These are phyloP conservation scores for Astraeus odoratus DNA, from an alignment of 768 basidiomycete species.

Conservation along the genomic window DNA sequence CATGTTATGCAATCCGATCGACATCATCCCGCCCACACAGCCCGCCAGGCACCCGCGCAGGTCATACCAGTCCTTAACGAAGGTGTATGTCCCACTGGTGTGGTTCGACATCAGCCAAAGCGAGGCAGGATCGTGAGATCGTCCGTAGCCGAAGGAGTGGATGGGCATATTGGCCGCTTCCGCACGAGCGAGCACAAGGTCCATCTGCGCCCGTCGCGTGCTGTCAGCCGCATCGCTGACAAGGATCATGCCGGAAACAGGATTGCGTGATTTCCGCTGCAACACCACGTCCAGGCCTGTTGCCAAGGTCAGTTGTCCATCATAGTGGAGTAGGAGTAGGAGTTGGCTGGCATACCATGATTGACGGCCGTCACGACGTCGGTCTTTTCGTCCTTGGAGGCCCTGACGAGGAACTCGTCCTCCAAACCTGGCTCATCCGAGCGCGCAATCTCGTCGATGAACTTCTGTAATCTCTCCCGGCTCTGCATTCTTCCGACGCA, in stretches of 20 bases:
- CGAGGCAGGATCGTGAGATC: conserved; percentile 94
- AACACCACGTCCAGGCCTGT: conserved; percentile 87
- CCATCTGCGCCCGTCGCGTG: conserved; percentile 94
- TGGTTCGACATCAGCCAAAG: conserved; percentile 99
- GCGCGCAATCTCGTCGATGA: conserved; percentile 63
- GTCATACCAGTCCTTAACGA: conserved; percentile 97
- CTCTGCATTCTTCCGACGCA: conserved; percentile 62
- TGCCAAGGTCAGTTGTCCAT: conserved; percentile 1
- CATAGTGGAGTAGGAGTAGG: neutral
- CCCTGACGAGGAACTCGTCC: conserved; percentile 60
- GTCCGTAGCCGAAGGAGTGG: conserved; percentile 95
- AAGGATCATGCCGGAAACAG: conserved; percentile 85
- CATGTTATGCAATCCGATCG: conserved; percentile 87
- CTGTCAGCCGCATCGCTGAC: conserved; percentile 91
- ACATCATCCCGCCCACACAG: conserved; percentile 94
- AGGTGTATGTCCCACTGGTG: conserved; percentile 95
- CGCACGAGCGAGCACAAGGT: conserved; percentile 91
- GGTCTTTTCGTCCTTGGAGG: conserved; percentile 85
- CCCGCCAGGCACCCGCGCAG: conserved; percentile 89
- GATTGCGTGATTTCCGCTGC: conserved; percentile 89
- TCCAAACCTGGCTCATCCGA: conserved; percentile 42
- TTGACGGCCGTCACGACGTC: conserved; percentile 99
- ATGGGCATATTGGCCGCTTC: conserved; percentile 97
- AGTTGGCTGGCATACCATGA: conserved; percentile 49
- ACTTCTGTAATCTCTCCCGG: conserved; percentile 61